phyloP scores from a whole-genome alignment of 345 rosid species.

The Capsella bursapastoris region DNA sequence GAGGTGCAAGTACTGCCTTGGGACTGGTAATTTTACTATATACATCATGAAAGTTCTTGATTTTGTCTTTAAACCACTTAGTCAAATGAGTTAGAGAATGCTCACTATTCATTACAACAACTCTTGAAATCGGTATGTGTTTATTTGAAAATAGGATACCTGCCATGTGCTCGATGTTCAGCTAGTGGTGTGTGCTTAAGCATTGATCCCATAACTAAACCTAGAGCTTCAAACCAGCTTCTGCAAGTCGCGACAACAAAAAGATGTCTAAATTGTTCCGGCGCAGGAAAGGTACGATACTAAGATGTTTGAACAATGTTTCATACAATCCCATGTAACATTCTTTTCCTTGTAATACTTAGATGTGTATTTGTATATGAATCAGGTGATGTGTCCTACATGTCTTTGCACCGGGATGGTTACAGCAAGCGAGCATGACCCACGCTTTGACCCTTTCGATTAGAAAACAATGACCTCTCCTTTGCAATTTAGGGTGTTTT shows the following conservation, averaged over 20 bases:
- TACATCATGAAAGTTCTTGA: constrained; percentile 1
- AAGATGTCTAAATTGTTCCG: constrained; percentile 87
- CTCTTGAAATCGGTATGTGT: constrained; percentile 10
- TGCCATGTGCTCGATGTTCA: constrained; percentile 94
- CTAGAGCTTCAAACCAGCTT: constrained; percentile 56
- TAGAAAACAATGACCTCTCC: constrained; percentile 20
- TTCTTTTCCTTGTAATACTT: constrained; percentile 15
- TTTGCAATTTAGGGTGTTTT: background rate
- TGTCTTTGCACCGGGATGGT: constrained; percentile 87
- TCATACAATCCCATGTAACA: background rate
- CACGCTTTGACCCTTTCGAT: constrained; percentile 78
- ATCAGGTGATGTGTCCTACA: constrained; percentile 91
- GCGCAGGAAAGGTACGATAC: constrained; percentile 84
- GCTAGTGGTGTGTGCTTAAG: constrained; percentile 77
- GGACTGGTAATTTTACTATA: constrained; percentile 62
- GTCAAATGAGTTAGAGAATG: background rate
- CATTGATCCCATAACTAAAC: constrained; percentile 57
- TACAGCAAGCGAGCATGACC: constrained; percentile 87
- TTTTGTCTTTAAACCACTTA: background rate
- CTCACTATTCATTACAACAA: constrained; percentile 6
- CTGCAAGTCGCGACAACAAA: constrained; percentile 63
- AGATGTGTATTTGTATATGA: constrained; percentile 24
- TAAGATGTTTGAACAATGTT: constrained; percentile 26
- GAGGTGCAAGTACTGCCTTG: constrained; percentile 92
- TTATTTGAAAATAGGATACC: constrained; percentile 62